Conservation (phyloP, 2,329 filamentous ascomycete species). For the Phialophora macrospora region DNA sequence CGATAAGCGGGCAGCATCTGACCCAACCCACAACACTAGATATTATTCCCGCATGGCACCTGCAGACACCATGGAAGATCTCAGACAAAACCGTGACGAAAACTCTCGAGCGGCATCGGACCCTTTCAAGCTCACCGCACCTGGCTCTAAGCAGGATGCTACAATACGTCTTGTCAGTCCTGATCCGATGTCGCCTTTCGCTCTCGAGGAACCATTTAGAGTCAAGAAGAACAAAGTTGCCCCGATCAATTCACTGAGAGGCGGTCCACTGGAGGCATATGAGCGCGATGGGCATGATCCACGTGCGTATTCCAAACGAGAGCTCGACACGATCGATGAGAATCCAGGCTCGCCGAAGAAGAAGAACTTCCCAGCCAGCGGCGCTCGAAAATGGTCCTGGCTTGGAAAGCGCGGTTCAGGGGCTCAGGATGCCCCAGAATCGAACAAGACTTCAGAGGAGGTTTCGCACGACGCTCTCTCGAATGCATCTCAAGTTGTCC, state of each 20-base stretch:
- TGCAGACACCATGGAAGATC: slow-evolving; percentile 39
- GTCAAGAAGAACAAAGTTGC: slow-evolving; percentile 56
- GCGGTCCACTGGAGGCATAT: slow-evolving; percentile 42
- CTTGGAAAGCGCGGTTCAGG: slow-evolving; percentile 45
- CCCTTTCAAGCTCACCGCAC: slow-evolving; percentile 33
- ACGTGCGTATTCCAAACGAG: slow-evolving; percentile 39
- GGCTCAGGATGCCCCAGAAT: slow-evolving; percentile 17
- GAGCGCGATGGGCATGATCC: slow-evolving; percentile 40
- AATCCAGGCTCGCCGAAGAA: slow-evolving; percentile 45
- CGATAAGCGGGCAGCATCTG: slow-evolving; percentile 54
- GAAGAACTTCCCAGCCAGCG: slow-evolving; percentile 24
- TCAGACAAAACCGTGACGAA: slow-evolving; percentile 28
- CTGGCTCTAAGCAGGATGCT: slow-evolving; percentile 40
- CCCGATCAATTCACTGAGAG: slow-evolving; percentile 36
- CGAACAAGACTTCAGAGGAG: slow-evolving; percentile 41
- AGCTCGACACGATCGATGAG: slow-evolving; percentile 53
- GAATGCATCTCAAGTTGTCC: slow-evolving; percentile 35
- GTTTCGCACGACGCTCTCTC: slow-evolving; percentile 38
- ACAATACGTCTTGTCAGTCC: slow-evolving; percentile 64
- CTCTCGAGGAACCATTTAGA: slow-evolving; percentile 58
- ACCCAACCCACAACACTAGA: slow-evolving; percentile 45
- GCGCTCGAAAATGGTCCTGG: slow-evolving; percentile 54
- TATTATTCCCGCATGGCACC: slow-evolving; percentile 26
- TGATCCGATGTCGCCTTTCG: slow-evolving; percentile 53
- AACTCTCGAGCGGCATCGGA: slow-evolving; percentile 44